Base-by-base conservation (phyloP, 139 green algal species). In the Tetraselmis chui region DNA sequence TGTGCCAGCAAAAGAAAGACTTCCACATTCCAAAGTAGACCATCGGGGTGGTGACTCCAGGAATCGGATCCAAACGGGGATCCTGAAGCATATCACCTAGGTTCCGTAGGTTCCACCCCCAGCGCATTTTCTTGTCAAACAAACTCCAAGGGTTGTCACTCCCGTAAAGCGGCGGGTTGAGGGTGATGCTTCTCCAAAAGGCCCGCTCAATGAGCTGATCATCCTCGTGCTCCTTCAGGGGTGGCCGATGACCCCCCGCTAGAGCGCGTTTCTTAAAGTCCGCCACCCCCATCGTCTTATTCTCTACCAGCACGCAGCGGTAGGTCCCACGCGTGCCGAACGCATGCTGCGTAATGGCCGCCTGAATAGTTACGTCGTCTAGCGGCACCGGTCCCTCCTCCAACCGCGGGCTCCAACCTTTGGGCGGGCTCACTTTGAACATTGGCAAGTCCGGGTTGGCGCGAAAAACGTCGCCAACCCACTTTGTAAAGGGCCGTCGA, bases 351-450 rank as follows among this genome's bases (percentile, higher is more conserved):
- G 87, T 81, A 75, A 94, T 94, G 58, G 91, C 89, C 1, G 83
- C 87, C 22, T 81, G 76, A 58, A 94, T 94, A 11, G 79, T 32
- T 1, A 94, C 81, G n/a, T 84, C 84, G 1, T 86, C 77, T 1
- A 94, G 85, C 77, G 87, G 83, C 0, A 89, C 89, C 77, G 59
- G 22, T 30, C 26, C 29, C 2, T n/a, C 5, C 29, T 5, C 76
- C 58, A 31, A 81, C 28, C 89, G 83, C 1, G 91, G 85, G 29
- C 31, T 31, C 91, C 91, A 94, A 59, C 89, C 86, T n/a, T 78
- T 28, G 18, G 91, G 91, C 0, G 91, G 91, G 1, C 91, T 76
- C 11, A 94, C 91, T 85, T 93, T 93, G 87, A 94, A 92, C 88
- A 92, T 92, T 2, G 91, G 75, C 29, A 94, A 32, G 79, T 92